Conservation (phyloP, 352 stramenopile species). For the Phytopythium ostracodes region DNA sequence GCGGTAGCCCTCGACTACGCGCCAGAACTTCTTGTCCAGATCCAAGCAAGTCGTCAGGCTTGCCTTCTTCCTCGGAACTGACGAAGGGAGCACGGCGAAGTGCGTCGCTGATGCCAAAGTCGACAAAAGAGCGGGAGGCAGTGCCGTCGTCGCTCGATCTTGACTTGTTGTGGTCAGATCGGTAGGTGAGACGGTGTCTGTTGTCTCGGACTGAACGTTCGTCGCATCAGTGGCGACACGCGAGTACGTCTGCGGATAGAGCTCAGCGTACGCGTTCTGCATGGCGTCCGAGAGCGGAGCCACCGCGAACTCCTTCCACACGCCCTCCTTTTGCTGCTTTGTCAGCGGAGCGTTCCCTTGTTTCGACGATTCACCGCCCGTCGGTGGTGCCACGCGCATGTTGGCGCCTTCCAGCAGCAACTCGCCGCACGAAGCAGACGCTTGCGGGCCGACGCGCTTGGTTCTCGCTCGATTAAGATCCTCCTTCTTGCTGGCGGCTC, state of each 20-base stretch:
- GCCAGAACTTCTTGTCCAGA: slow-evolving; percentile 56
- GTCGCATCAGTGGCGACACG: background rate
- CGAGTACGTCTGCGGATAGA: slow-evolving; percentile 50
- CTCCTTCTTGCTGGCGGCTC: background rate
- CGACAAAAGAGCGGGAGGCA: background rate
- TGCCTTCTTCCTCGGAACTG: background rate
- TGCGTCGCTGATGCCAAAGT: background rate
- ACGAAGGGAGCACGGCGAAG: background rate
- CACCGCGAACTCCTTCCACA: slow-evolving; percentile 43
- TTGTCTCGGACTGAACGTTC: background rate
- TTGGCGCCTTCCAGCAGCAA: slow-evolving; percentile 16
- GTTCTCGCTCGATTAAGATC: background rate
- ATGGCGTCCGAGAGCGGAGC: slow-evolving; percentile 31
- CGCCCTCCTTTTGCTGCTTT: slow-evolving; percentile 25
- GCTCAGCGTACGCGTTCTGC: slow-evolving; percentile 52
- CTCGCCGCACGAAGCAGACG: background rate
- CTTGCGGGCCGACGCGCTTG: background rate
- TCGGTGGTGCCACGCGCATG: background rate
- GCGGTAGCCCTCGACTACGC: slow-evolving; percentile 53
- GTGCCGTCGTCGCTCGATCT: background rate
- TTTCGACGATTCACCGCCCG: background rate
- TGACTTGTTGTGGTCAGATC: background rate
- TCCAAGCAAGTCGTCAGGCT: slow-evolving; percentile 12
- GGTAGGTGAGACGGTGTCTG: background rate
- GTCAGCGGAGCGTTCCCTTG: slow-evolving; percentile 20